Evolutionary conservation across 768 basidiomycete species (phyloP).

Genomic region (Suillus spraguei): DNA sequence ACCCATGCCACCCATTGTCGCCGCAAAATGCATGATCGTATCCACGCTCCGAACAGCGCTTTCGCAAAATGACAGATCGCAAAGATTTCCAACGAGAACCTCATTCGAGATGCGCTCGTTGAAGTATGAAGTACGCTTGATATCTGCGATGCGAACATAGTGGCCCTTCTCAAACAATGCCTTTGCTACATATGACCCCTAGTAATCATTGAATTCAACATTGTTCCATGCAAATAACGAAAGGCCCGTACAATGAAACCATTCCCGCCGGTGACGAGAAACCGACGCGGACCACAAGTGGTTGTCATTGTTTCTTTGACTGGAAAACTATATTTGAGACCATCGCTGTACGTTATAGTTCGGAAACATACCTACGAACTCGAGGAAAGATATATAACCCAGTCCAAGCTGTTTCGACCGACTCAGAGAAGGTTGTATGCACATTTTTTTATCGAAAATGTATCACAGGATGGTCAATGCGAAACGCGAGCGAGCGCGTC

Average conservation of each 20-base stretch:
- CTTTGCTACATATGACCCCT: slow-evolving; percentile 57
- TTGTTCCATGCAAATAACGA: not conserved
- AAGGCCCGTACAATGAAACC: slow-evolving; percentile 51
- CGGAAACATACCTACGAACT: not conserved
- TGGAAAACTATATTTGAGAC: not conserved
- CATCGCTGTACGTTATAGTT: not conserved
- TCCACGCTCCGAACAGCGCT: slow-evolving; percentile 41
- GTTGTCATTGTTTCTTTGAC: not conserved
- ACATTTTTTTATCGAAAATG: not conserved
- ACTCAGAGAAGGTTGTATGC: not conserved
- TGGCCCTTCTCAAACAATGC: slow-evolving; percentile 35
- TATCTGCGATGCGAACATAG: slow-evolving; percentile 48
- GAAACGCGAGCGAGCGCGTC: not conserved
- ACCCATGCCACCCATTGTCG: slow-evolving; percentile 69
- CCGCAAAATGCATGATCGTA: slow-evolving; percentile 58
- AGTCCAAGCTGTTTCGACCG: not conserved
- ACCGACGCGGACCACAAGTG: slow-evolving; percentile 13
- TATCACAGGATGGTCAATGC: not conserved
- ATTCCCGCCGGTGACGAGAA: slow-evolving; percentile 52
- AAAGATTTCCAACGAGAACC: slow-evolving; percentile 46
- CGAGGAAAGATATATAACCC: too few relatives aligned
- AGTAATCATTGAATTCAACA: slow-evolving; percentile 1
- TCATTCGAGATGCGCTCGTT: slow-evolving; percentile 35
- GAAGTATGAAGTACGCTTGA: slow-evolving; percentile 27
- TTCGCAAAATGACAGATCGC: slow-evolving; percentile 42